Evolutionary conservation across 202 grass and related monocot species (phyloP).

Genomic region (Panicum hallii): DNA sequence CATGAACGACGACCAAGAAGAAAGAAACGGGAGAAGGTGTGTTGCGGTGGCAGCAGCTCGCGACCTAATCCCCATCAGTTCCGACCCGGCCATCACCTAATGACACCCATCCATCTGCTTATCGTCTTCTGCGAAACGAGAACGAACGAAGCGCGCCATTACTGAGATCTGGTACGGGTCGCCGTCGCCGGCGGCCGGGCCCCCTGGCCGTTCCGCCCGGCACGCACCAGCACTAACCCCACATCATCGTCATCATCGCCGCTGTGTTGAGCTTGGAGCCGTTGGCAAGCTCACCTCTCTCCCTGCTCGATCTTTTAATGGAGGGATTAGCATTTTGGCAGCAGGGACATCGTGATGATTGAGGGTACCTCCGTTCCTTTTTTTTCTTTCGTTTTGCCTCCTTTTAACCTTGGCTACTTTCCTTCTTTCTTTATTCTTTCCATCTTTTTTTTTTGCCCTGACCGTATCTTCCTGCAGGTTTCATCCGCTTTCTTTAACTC

Average conservation of each 20-base stretch:
- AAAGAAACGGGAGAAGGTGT: not conserved
- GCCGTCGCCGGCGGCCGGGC: not conserved
- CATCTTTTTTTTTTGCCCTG: not conserved
- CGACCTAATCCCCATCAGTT: slow-evolving; percentile 29
- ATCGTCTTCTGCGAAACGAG: not conserved
- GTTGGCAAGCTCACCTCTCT: not conserved
- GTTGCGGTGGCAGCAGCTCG: slow-evolving; percentile 21
- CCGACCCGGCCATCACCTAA: slow-evolving; percentile 4
- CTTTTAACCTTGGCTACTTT: slow-evolving; percentile 2
- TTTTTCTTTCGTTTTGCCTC: slow-evolving; percentile 31
- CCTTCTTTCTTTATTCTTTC: not conserved
- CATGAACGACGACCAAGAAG: not conserved
- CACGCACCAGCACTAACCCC: not conserved
- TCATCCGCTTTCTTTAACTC: slow-evolving; percentile 35
- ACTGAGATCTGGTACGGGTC: slow-evolving; percentile 23
- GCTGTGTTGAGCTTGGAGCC: slow-evolving; percentile 28
- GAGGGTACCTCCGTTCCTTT: not conserved
- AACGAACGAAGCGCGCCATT: not conserved
- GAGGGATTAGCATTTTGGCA: slow-evolving; percentile 17
- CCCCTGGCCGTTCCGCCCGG: not conserved
- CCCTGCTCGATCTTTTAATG: slow-evolving; percentile 36
- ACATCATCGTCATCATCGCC: not conserved
- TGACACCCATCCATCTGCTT: not conserved
- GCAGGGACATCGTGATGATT: slow-evolving; percentile 31
- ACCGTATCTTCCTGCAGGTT: slow-evolving; percentile 53